Percentiles rank a stretch among this genome's conserved stretches.
These are phyloP conservation scores for Diversispora eburnea DNA, from an alignment of 192 early-diverging fungal species.

Conservation along the genomic window DNA sequence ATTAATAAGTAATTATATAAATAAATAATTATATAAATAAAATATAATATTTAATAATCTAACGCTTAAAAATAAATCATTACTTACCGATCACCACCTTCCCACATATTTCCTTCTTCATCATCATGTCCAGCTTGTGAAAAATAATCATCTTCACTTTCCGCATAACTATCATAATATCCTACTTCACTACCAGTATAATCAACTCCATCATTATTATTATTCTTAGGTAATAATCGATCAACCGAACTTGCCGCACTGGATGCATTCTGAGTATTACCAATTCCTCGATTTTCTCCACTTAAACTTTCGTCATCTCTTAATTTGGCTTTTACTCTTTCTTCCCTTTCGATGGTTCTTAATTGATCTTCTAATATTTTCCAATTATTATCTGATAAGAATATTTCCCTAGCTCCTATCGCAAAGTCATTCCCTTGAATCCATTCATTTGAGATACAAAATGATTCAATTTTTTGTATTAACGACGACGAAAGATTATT, in stretches of 20 bases:
- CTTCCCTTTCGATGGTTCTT: slow-evolving; percentile 58
- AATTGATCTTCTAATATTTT: slow-evolving; percentile 61
- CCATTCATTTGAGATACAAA: slow-evolving; percentile 47
- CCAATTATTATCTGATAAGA: slow-evolving; percentile 57
- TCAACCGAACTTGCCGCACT: slow-evolving; percentile 28
- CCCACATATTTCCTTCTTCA: slow-evolving; percentile 40
- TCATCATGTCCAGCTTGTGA: slow-evolving; percentile 26
- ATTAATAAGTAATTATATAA: no score
- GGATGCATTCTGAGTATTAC: slow-evolving; percentile 38
- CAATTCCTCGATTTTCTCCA: slow-evolving; percentile 33
- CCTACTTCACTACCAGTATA: neutral
- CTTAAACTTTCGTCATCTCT: slow-evolving; percentile 38
- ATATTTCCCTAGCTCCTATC: slow-evolving; percentile 57
- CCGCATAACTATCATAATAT: slow-evolving; percentile 38
- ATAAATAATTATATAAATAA: no score
- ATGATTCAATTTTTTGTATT: slow-evolving; percentile 34
- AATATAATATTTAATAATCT: neutral
- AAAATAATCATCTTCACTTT: slow-evolving; percentile 39
- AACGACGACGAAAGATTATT: slow-evolving; percentile 5
- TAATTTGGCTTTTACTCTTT: slow-evolving; percentile 42
- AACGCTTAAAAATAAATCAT: neutral
- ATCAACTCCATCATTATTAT: neutral
- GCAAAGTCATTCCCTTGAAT: slow-evolving; percentile 41
- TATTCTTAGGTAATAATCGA: slow-evolving; percentile 11
- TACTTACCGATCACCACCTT: slow-evolving; percentile 40